phyloP scores from a whole-genome alignment of 345 rosid species.

The Crucihimalaya himalaica region DNA sequence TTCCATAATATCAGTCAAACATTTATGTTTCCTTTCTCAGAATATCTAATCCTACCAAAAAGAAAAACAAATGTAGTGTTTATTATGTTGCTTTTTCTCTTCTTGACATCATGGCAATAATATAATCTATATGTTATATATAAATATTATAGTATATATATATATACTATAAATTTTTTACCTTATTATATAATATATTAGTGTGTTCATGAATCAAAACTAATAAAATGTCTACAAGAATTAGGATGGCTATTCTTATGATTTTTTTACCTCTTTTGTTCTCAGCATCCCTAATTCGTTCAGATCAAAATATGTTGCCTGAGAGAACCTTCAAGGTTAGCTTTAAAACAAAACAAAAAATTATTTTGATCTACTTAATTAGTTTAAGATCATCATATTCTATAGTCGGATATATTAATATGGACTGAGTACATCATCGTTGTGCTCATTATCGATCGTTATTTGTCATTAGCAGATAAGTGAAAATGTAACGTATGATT shows the following conservation, averaged over 20 bases:
- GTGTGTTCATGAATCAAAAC: not conserved
- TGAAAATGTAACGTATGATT: slow-evolving; percentile 8
- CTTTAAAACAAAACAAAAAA: not conserved
- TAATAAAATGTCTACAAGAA: not conserved
- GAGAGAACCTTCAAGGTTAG: not conserved
- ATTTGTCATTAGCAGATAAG: not conserved
- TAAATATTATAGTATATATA: too few relatives aligned
- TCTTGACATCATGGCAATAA: not conserved
- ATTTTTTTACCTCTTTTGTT: not conserved
- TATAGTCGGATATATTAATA: not conserved
- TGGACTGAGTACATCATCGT: not conserved
- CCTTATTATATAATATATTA: too few relatives aligned
- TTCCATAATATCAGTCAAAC: not conserved
- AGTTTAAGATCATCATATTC: not conserved
- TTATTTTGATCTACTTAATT: not conserved
- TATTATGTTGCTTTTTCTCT: not conserved
- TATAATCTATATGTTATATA: too few relatives aligned
- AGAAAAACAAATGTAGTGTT: too few relatives aligned
- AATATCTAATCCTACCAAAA: too few relatives aligned
- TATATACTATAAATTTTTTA: too few relatives aligned
- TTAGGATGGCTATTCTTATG: not conserved
- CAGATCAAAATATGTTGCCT: not conserved
- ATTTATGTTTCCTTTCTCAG: not conserved
- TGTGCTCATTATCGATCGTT: not conserved
- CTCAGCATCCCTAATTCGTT: not conserved